Evolutionary conservation across 176 grass and related monocot genomes (phyloP), one percentile per base, ranked within the genome.

Genomic region (Carex kokanica): DNA sequence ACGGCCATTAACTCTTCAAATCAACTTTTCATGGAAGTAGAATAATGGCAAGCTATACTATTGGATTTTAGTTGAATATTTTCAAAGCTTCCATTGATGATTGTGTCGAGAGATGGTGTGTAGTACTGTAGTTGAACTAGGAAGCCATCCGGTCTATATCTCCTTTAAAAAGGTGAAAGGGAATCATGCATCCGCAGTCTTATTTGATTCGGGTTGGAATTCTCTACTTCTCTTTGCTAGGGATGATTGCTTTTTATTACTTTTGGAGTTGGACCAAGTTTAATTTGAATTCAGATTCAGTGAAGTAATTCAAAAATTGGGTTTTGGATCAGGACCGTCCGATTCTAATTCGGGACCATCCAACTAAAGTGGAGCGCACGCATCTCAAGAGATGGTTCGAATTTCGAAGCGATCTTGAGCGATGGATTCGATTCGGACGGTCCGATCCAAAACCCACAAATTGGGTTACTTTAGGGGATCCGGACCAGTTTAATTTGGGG

Each of bases 91-190:
- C n/a, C 3, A 15, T 81, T 55, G 34, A 81, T 81, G 78, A 81
- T 81, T 81, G 12, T 45, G 32, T 40, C 56, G 13, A 41, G 8
- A 24, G 47, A 81, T 63, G 78, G 4, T 62, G 58, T 41, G 54
- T 41, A n/a, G n/a, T n/a, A n/a, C n/a, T n/a, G n/a, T n/a, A 43
- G 40, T 64, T 15, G 17, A 64, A 81, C 36, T 63, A 81, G 58
- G 34, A 81, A 81, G 57, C 78, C 57, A 81, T 64, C 78, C 78
- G 18, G 78, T 81, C 78, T 43, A 64, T 41, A 49, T 81, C 78
- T 49, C 55, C 21, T 62, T 81, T 81, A 8, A 62, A 59, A 81
- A 81, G 27, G 58, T 64, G 73, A 78, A 78, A 56, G 73, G 49
- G 51, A 78, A 78, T 75, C 20, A 75, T 75, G 43, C 47, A 75